Percentiles rank a stretch among this genome's conserved stretches.
These are phyloP conservation scores for Melanopsichium pennsylvanicum DNA, from an alignment of 1,284 basidiomycete genomes.

Conservation along the genomic window DNA sequence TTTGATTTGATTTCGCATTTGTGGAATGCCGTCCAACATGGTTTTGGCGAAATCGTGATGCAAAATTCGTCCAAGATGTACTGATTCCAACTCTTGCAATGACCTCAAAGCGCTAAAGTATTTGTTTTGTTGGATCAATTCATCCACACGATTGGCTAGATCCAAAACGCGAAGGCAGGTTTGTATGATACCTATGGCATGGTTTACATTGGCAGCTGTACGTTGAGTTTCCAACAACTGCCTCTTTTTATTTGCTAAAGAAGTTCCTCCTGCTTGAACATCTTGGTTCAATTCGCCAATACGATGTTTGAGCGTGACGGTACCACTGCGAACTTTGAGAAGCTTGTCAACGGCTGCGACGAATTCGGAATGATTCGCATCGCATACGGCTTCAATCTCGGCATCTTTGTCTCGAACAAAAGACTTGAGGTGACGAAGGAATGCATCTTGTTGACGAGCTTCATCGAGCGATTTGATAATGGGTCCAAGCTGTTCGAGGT, in stretches of 20 bases:
- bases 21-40: conserved; percentile 88
- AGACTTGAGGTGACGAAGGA: conserved; percentile 82
- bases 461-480: conserved; percentile 75
- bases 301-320: conserved; percentile 69
- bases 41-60: conserved; percentile 93
- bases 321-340: conserved; percentile 84
- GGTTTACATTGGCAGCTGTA: conserved; percentile 90
- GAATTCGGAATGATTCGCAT: conserved; percentile 96
- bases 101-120: conserved; percentile 87
- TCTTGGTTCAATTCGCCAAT: conserved; percentile 72
- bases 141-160: conserved; percentile 89
- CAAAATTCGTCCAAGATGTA: conserved; percentile 82
- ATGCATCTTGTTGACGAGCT: conserved; percentile 87
- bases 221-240: conserved; percentile 80
- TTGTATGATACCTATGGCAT: conserved; percentile 93
- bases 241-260: conserved; percentile 55
- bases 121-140: conserved; percentile 86
- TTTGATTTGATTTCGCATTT: conserved; percentile 85
- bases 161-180: conserved; percentile 90
- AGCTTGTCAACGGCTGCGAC: conserved; percentile 93
- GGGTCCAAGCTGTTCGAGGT: conserved; percentile 65
- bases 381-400: conserved; percentile 95
- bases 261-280: conserved; percentile 67
- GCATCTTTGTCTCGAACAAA: conserved; percentile 92
- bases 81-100: conserved; percentile 74